phyloP scores from a whole-genome alignment of 2,329 filamentous ascomycete species.

The Bipolaris sorokiniana region DNA sequence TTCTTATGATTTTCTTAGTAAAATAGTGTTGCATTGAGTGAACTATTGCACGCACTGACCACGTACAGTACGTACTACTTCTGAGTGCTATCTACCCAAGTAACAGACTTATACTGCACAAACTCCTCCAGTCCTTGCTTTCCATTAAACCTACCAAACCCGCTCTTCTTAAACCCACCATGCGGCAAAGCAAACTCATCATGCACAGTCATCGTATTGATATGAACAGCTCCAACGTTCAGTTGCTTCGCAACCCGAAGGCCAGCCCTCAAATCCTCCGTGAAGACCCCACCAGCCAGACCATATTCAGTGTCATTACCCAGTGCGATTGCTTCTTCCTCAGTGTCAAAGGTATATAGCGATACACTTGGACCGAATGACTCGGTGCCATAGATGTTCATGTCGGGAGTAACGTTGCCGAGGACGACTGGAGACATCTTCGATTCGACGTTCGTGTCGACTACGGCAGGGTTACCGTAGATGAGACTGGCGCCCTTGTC shows the following conservation, averaged over 20 bases:
- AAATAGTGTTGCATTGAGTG: too few relatives aligned
- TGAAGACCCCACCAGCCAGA: slow-evolving; percentile 23
- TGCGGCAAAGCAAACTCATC: slow-evolving; percentile 24
- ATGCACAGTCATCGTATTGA: slow-evolving; percentile 28
- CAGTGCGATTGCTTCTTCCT: slow-evolving; percentile 21
- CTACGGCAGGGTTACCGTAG: not conserved
- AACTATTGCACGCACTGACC: too few relatives aligned
- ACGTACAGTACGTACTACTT: too few relatives aligned
- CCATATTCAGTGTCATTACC: slow-evolving; percentile 22
- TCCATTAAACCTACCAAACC: slow-evolving; percentile 22
- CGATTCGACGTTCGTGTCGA: slow-evolving; percentile 12
- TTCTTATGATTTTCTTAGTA: too few relatives aligned
- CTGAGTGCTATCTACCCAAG: not conserved
- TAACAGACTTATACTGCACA: not conserved
- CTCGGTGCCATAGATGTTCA: slow-evolving; percentile 12
- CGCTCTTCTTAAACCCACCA: slow-evolving; percentile 20
- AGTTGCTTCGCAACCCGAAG: slow-evolving; percentile 21
- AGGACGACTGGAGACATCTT: slow-evolving; percentile 42
- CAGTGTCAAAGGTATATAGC: slow-evolving; percentile 11
- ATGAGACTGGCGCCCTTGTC: not conserved
- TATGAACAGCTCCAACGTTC: slow-evolving; percentile 25
- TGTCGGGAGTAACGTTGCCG: slow-evolving; percentile 9
- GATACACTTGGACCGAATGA: slow-evolving; percentile 21
- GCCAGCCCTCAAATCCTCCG: slow-evolving; percentile 12
- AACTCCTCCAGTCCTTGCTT: not conserved